Evolutionary conservation across 192 early-diverging fungal genomes (phyloP).

Genomic region (Neocallimastix lanati): DNA sequence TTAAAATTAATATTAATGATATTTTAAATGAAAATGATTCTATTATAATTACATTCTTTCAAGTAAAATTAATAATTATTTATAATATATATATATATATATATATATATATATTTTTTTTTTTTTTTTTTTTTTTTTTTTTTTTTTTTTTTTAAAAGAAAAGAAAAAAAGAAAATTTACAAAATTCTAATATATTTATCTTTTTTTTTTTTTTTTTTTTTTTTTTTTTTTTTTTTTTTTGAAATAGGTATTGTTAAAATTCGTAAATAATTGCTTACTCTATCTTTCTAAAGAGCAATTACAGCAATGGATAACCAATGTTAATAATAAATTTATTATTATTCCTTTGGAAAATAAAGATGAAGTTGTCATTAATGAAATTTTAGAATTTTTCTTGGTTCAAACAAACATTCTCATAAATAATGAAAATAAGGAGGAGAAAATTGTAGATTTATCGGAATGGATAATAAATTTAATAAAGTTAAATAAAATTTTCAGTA

Average conservation of each 20-base stretch:
- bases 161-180: too few species aligned
- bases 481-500: not conserved
- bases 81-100: too few species aligned
- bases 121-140: too few species aligned
- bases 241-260: not conserved
- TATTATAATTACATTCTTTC: too few species aligned
- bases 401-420: not conserved
- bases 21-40: too few species aligned
- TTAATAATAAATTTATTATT: not conserved
- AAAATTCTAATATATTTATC: too few species aligned
- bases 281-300: not conserved
- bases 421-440: not conserved
- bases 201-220: too few species aligned
- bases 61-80: too few species aligned
- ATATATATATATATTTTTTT: too few species aligned
- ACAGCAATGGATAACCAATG: not conserved
- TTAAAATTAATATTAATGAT: too few species aligned
- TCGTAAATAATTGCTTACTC: not conserved
- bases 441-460: not conserved
- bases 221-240: too few species aligned
- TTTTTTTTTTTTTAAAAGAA: too few species aligned
- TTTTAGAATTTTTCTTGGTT: not conserved
- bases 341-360: not conserved
- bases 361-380: not conserved
- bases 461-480: not conserved